phyloP scores from a whole-genome alignment of 208 protist genomes.

The Trypanosoma vivax region DNA sequence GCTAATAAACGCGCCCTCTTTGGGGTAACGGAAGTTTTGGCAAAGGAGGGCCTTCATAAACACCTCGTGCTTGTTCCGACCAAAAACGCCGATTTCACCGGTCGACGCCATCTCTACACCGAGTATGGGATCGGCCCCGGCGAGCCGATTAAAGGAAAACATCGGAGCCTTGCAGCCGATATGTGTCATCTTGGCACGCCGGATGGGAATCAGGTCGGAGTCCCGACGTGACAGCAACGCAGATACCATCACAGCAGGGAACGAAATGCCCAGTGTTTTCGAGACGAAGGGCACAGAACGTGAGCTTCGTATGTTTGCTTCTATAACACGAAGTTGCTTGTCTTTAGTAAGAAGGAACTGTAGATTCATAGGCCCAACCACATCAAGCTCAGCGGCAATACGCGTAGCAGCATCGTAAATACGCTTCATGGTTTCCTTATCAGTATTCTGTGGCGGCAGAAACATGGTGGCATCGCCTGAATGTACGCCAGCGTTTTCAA shows the following conservation, averaged over 20 bases:
- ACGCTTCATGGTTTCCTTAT: constrained; percentile 78
- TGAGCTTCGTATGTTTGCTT: constrained; percentile 97
- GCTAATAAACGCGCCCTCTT: constrained; percentile 83
- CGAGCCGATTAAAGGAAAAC: constrained; percentile 98
- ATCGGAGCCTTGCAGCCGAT: constrained; percentile 96
- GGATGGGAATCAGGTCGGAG: constrained; percentile 78
- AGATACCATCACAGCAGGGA: constrained; percentile 85
- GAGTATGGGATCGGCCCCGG: constrained; percentile 96
- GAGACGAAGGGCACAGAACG: constrained; percentile 97
- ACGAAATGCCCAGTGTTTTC: constrained; percentile 95
- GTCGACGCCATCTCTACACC: constrained; percentile 98
- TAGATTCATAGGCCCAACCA: constrained; percentile 98
- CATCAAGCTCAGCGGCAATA: constrained; percentile 90
- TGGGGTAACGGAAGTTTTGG: constrained; percentile 73
- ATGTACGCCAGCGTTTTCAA: constrained; percentile 98
- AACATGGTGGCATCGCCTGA: constrained; percentile 96
- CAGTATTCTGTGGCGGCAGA: constrained; percentile 85
- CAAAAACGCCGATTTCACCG: constrained; percentile 96
- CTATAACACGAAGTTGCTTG: constrained; percentile 93
- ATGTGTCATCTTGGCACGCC: constrained; percentile 83
- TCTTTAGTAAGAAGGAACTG: constrained; percentile 97
- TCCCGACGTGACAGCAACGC: constrained; percentile 66
- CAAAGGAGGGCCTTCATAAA: constrained; percentile 89
- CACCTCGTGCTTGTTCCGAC: constrained; percentile 78
- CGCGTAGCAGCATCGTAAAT: constrained; percentile 78